These are phyloP conservation scores for Rhytidiadelphus loreus DNA, from an alignment of 225 moss, liverwort and hornwort species.

Conservation along the genomic window DNA sequence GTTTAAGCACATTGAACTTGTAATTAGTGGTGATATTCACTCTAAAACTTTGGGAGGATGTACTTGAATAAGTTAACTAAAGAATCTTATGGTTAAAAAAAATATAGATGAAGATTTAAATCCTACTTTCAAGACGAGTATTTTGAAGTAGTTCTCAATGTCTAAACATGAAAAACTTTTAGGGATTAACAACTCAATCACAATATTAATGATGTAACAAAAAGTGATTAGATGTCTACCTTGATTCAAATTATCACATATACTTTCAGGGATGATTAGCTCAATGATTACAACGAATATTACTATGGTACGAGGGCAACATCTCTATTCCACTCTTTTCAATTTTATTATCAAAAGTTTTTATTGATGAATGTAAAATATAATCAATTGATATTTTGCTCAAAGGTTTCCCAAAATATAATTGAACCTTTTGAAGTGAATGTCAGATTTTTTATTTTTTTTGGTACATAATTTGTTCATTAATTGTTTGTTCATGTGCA, in stretches of 20 bases:
- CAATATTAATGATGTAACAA: background rate
- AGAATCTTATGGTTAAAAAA: background rate
- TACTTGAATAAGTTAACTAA: background rate
- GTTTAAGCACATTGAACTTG: background rate
- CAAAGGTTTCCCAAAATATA: background rate
- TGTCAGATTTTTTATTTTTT: background rate
- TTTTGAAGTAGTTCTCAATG: background rate
- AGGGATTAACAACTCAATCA: background rate
- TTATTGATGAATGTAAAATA: background rate
- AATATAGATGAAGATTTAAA: background rate
- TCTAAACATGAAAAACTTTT: background rate
- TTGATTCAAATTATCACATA: background rate
- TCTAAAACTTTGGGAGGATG: background rate
- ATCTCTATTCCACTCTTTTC: background rate
- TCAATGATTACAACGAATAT: background rate
- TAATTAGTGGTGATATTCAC: too few relatives aligned
- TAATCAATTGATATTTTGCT: background rate
- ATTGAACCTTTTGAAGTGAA: background rate
- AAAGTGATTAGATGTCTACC: rapidly evolving
- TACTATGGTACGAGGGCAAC: background rate
- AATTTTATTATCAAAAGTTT: background rate
- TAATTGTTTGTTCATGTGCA: background rate
- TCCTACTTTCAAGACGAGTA: rapidly evolving
- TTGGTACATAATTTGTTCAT: background rate
- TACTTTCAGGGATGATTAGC: background rate